Percentiles rank a stretch among this genome's conserved stretches.
Evolutionary conservation across 805 yeast species (phyloP).

Genomic region (Metschnikowia lunata): DNA sequence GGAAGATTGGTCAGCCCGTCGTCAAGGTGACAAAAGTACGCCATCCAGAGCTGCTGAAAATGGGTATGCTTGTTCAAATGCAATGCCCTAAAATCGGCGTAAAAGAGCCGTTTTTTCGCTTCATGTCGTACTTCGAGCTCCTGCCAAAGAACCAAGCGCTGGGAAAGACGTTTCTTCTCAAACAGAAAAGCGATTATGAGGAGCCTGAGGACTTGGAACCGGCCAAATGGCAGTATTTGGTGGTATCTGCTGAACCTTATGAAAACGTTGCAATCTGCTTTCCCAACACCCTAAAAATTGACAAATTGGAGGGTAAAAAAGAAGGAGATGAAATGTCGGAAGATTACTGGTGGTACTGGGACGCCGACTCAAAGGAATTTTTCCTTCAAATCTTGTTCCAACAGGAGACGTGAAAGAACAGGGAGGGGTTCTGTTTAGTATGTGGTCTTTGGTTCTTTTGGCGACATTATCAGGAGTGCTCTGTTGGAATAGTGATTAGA

Average conservation of each 20-base stretch:
- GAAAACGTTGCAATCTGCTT: conserved; percentile 74
- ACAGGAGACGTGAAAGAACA: neutral
- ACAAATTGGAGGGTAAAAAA: conserved; percentile 20
- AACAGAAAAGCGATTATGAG: conserved; percentile 16
- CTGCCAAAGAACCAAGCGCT: conserved; percentile 36
- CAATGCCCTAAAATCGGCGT: conserved; percentile 49
- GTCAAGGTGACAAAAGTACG: conserved; percentile 65
- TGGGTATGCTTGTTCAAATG: conserved; percentile 65
- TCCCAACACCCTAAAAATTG: conserved; percentile 55
- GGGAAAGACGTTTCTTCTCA: conserved; percentile 22
- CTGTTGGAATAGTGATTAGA: too few species aligned
- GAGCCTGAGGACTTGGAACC: conserved; percentile 21
- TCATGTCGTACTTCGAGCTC: conserved; percentile 76
- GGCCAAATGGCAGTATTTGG: conserved; percentile 59
- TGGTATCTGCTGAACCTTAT: conserved; percentile 87
- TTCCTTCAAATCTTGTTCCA: conserved; percentile 66
- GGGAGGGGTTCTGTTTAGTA: too few species aligned
- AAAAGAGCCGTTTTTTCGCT: conserved; percentile 58
- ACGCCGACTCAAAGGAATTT: conserved; percentile 60
- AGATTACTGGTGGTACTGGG: conserved; percentile 68
- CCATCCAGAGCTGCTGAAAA: conserved; percentile 50
- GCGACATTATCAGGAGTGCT: too few species aligned
- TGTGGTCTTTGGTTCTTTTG: too few species aligned
- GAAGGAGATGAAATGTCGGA: conserved; percentile 20
- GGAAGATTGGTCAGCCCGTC: conserved; percentile 70